phyloP scores from a whole-genome alignment of 2,329 filamentous ascomycete genomes.

The Neopestalotiopsis sp. region DNA sequence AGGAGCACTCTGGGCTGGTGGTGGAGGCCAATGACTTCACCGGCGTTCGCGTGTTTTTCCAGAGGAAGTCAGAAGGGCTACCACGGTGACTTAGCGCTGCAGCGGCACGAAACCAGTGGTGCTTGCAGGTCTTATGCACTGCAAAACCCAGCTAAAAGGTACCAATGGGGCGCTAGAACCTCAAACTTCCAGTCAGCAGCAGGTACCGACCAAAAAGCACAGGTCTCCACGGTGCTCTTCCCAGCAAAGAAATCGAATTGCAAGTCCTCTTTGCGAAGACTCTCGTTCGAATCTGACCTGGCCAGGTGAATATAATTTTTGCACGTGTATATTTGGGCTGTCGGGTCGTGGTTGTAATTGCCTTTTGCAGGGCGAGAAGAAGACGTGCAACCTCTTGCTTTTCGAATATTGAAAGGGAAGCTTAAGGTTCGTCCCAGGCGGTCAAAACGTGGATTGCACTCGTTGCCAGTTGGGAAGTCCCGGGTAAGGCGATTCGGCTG shows the following conservation, averaged over 20 bases:
- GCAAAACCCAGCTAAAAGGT: background rate
- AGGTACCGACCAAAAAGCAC: background rate
- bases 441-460: conserved; percentile 2
- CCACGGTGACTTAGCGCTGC: background rate
- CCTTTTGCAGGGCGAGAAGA: background rate
- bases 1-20: background rate
- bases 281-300: background rate
- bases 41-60: background rate
- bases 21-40: conserved; percentile 15
- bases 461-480: background rate
- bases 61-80: background rate
- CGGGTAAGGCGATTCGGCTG: background rate
- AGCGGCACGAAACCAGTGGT: background rate
- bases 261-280: background rate
- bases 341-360: background rate
- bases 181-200: background rate
- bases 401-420: background rate
- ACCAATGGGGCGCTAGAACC: background rate
- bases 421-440: background rate
- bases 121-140: background rate
- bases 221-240: background rate
- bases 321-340: background rate
- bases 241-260: background rate
- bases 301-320: background rate
- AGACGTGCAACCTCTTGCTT: background rate